Base-by-base conservation (phyloP, 2,329 filamentous ascomycete species). In the Cladophialophora psammophila region DNA sequence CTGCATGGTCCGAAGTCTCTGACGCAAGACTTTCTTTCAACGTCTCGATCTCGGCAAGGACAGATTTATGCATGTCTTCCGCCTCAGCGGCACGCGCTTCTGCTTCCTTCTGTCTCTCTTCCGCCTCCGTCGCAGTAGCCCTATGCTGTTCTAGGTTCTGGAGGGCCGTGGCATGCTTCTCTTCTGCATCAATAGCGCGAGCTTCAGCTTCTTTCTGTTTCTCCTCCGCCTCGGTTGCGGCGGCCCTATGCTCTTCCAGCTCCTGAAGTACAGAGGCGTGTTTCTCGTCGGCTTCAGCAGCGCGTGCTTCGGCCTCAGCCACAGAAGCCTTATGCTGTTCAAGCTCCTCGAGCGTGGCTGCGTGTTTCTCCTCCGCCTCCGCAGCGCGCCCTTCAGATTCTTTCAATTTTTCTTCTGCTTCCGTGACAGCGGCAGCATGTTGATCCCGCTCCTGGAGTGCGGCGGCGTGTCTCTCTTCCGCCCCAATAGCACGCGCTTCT, bases 61-160 rank as follows among this genome's bases (percentile, higher is more conserved):
- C 6, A 10, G 67, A 38, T n/a, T 60, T 45, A 31, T 67, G 63
- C 55, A 59, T 61, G 5, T 63, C 60, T 40, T 71, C 64, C 5
- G 34, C 48, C 20, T 38, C 60, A 15, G 15, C 31, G 7, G 60
- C 52, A 34, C 52, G 60, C 2, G 42, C 26, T 35, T 60, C 54
- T 15, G 63, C 54, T 31, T 66, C 56, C 18, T 65, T 45, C 3
- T 58, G 38, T 18, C 31, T 32, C 38, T 40, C 18, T 45, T 45
- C 57, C 12, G 57, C 57, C 6, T 42, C 42, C 7, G 57, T 35
- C 10, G 45, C 31, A 26, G 38, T 13, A 34, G 7, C 35, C 20
- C n/a, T 13, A 31, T 42, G 56, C 5, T 10, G 26, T 2, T 58
- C 56, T 8, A 58, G 13, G 10, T 58, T 18, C 4, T 7, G 13